phyloP scores from a whole-genome alignment of 805 yeast genomes.

The Cyberlindnera veronae region DNA sequence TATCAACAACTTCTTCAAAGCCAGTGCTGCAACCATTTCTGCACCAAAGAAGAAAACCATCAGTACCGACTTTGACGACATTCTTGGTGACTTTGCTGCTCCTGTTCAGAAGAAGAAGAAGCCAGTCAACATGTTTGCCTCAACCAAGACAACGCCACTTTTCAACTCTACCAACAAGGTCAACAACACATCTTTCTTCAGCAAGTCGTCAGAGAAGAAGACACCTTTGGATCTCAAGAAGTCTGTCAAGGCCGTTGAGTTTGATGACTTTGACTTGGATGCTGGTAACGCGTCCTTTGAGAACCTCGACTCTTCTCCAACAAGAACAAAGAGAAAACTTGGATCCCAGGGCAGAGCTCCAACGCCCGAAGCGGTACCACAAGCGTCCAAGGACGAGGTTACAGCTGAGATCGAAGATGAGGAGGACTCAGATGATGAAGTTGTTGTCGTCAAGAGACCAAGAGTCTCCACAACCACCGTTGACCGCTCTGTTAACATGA shows the following conservation, averaged over 20 bases:
- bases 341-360: neutral
- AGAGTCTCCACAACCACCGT: slow-evolving; percentile 41
- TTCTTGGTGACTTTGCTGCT: slow-evolving; percentile 40
- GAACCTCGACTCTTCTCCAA: slow-evolving; percentile 37
- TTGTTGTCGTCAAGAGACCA: slow-evolving; percentile 52
- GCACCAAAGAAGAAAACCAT: slow-evolving; percentile 40
- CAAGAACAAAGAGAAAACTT: slow-evolving; percentile 22
- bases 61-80: slow-evolving; percentile 62
- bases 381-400: slow-evolving; percentile 18
- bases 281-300: slow-evolving; percentile 25
- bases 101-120: slow-evolving; percentile 18
- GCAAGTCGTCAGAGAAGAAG: slow-evolving; percentile 25
- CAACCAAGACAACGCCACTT: slow-evolving; percentile 19
- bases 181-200: slow-evolving; percentile 24
- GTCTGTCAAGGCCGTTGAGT: slow-evolving; percentile 13
- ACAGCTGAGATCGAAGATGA: slow-evolving; percentile 28
- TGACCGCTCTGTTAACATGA: slow-evolving; percentile 40
- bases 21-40: slow-evolving; percentile 29
- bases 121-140: slow-evolving; percentile 16
- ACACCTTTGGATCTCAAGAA: slow-evolving; percentile 17
- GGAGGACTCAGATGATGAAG: slow-evolving; percentile 53
- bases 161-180: slow-evolving; percentile 26
- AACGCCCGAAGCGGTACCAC: slow-evolving; percentile 6
- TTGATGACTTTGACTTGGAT: slow-evolving; percentile 28
- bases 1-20: slow-evolving; percentile 51